Conservation (phyloP, 2,329 filamentous ascomycete species). For the Cylindrodendrum hubeiense region DNA sequence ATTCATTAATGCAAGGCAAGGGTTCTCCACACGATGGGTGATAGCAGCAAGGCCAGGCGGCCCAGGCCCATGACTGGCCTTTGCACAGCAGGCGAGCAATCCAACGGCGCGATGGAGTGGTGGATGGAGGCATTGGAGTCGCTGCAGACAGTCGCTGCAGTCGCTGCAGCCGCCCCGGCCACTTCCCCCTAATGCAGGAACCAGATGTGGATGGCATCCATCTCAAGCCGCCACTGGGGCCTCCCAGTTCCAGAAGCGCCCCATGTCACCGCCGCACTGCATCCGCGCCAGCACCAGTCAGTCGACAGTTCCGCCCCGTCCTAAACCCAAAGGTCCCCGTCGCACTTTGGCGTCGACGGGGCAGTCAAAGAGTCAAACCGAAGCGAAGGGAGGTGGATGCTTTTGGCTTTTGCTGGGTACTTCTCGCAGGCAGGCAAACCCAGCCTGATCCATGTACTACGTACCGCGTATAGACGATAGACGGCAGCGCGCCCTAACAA, state of each 20-base stretch:
- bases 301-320: slow-evolving; percentile 18
- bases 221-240: slow-evolving; percentile 16
- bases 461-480: too few species aligned
- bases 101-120: background rate
- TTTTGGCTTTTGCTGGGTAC: background rate
- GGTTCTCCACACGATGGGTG: slow-evolving; percentile 25
- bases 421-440: background rate
- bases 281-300: slow-evolving; percentile 17
- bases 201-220: slow-evolving; percentile 29
- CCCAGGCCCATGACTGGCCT: slow-evolving; percentile 21
- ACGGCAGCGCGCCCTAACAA: background rate
- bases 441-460: background rate
- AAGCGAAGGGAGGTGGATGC: background rate
- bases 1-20: slow-evolving; percentile 22
- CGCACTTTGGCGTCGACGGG: slow-evolving; percentile 5
- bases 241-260: slow-evolving; percentile 17
- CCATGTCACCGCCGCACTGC: slow-evolving; percentile 17
- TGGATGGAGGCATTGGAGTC: background rate
- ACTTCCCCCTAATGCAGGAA: slow-evolving; percentile 44
- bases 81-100: slow-evolving; percentile 19
- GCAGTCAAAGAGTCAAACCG: background rate
- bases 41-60: background rate
- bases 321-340: slow-evolving; percentile 13
- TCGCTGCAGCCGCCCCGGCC: slow-evolving; percentile 22
- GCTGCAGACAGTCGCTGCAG: slow-evolving; percentile 7